Evolutionary conservation across 2,329 filamentous ascomycete genomes (phyloP).

Genomic region (Thermoascus crustaceus): DNA sequence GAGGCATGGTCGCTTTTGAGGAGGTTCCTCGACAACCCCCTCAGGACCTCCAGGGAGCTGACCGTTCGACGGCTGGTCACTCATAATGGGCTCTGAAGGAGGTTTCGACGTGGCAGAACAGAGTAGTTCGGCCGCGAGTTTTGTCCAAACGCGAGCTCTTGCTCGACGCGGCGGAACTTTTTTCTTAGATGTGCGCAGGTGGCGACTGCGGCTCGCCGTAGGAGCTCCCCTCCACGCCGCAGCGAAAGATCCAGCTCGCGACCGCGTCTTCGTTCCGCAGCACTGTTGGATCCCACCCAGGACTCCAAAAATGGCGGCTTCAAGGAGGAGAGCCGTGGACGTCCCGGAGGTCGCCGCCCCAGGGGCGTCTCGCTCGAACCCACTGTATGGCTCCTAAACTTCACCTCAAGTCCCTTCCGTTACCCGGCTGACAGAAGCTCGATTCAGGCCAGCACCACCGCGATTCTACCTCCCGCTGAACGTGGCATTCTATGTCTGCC

Average conservation of each 20-base stretch:
- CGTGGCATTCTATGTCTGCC: slow-evolving; percentile 71
- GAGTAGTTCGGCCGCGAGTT: neutral
- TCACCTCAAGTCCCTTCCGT: slow-evolving; percentile 2
- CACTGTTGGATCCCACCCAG: neutral
- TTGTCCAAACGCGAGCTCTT: neutral
- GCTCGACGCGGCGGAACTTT: slow-evolving; percentile 13
- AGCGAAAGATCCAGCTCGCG: neutral
- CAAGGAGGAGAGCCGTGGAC: slow-evolving; percentile 10
- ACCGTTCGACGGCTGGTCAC: slow-evolving; percentile 11
- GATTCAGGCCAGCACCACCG: slow-evolving; percentile 21
- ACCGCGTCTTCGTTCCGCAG: too few species aligned
- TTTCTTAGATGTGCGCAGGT: slow-evolving; percentile 20
- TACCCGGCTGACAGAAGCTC: slow-evolving; percentile 13
- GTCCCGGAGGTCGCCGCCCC: slow-evolving; percentile 4
- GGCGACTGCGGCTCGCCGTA: slow-evolving; percentile 21
- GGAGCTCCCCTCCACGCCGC: slow-evolving; percentile 8
- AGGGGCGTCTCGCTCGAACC: slow-evolving; percentile 16
- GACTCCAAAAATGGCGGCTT: slow-evolving; percentile 12
- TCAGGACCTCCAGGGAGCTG: slow-evolving; percentile 10
- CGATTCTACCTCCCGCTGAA: slow-evolving; percentile 62
- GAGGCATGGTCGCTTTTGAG: slow-evolving; percentile 19
- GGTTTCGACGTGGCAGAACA: neutral
- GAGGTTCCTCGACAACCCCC: slow-evolving; percentile 14
- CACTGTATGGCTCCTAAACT: slow-evolving; percentile 15
- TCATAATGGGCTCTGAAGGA: slow-evolving; percentile 15